A percentile compares a stretch with the other conserved stretches of the same genome.
phyloP scores from a whole-genome alignment of 2,329 filamentous ascomycete genomes.

The Diplocarpon mali region DNA sequence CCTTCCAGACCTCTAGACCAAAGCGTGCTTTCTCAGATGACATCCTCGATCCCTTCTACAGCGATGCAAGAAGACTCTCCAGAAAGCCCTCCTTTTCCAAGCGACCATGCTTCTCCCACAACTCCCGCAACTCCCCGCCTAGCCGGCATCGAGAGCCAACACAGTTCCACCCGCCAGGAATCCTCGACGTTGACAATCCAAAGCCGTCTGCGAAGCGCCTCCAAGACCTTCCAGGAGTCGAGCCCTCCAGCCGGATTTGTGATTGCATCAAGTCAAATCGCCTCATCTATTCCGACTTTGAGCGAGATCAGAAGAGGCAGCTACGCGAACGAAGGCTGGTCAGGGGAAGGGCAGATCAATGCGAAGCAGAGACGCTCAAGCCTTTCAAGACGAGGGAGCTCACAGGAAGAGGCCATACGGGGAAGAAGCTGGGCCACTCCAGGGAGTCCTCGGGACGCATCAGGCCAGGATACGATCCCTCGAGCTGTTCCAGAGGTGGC shows the following conservation, averaged over 20 bases:
- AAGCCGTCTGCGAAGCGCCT: slow-evolving; percentile 23
- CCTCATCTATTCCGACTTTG: slow-evolving; percentile 23
- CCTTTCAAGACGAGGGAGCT: slow-evolving; percentile 13
- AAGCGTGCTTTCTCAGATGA: slow-evolving; percentile 1
- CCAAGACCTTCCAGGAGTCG: slow-evolving; percentile 34
- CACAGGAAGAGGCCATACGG: slow-evolving; percentile 11
- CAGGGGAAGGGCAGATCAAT: slow-evolving; percentile 23
- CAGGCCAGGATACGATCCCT: slow-evolving; percentile 10
- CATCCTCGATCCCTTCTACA: slow-evolving; percentile 4
- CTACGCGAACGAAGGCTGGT: slow-evolving; percentile 25
- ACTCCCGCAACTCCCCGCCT: slow-evolving; percentile 10
- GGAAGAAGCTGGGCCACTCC: slow-evolving; percentile 9
- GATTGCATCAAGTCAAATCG: slow-evolving; percentile 36
- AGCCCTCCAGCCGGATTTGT: slow-evolving; percentile 37
- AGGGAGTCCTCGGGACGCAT: slow-evolving; percentile 6
- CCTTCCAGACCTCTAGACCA: neutral
- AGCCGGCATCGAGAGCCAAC: slow-evolving; percentile 8
- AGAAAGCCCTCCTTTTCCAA: slow-evolving; percentile 13
- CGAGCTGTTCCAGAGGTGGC: slow-evolving; percentile 16
- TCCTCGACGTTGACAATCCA: slow-evolving; percentile 16
- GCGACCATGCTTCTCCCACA: slow-evolving; percentile 10
- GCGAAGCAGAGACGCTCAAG: slow-evolving; percentile 23
- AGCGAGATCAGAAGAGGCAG: slow-evolving; percentile 25
- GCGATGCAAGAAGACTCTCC: slow-evolving; percentile 8
- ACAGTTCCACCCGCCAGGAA: slow-evolving; percentile 1